These are phyloP conservation scores for Calonectria hongkongensis DNA, from an alignment of 2,329 filamentous ascomycete species.

Conservation along the genomic window DNA sequence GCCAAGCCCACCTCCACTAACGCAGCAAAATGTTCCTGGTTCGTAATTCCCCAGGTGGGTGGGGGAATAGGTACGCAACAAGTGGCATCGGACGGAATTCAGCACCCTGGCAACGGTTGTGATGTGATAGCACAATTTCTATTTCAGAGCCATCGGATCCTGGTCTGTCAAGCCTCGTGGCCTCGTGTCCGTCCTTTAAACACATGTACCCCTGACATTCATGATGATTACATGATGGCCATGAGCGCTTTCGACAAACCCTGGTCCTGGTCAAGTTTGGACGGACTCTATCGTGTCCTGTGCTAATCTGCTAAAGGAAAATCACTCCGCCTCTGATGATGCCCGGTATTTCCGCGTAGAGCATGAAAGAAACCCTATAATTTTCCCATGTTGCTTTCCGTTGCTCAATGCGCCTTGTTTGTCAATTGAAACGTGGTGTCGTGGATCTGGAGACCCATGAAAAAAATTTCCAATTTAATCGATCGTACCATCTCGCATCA, in stretches of 20 bases:
- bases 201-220: constrained; percentile 33
- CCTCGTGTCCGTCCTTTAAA: constrained; percentile 39
- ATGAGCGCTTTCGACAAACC: constrained; percentile 34
- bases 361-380: constrained; percentile 1
- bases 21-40: constrained; percentile 6
- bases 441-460: constrained; percentile 53
- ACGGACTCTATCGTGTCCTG: constrained; percentile 36
- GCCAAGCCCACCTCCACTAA: constrained; percentile 27
- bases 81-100: constrained; percentile 23
- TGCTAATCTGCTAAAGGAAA: constrained; percentile 43
- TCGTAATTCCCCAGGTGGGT: constrained; percentile 29
- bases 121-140: constrained; percentile 37
- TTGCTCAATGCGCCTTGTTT: constrained; percentile 36
- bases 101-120: constrained; percentile 36
- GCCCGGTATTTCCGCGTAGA: constrained; percentile 32
- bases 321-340: constrained; percentile 35
- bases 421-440: constrained; percentile 32
- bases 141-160: constrained; percentile 37
- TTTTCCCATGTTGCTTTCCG: constrained; percentile 1
- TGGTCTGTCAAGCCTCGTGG: constrained; percentile 35
- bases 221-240: constrained; percentile 40
- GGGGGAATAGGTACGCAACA: constrained; percentile 38
- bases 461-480: constrained; percentile 46
- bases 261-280: constrained; percentile 38
- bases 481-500: constrained; percentile 47